Conservation (phyloP, 768 basidiomycete species). For the Tricholomella constricta region DNA sequence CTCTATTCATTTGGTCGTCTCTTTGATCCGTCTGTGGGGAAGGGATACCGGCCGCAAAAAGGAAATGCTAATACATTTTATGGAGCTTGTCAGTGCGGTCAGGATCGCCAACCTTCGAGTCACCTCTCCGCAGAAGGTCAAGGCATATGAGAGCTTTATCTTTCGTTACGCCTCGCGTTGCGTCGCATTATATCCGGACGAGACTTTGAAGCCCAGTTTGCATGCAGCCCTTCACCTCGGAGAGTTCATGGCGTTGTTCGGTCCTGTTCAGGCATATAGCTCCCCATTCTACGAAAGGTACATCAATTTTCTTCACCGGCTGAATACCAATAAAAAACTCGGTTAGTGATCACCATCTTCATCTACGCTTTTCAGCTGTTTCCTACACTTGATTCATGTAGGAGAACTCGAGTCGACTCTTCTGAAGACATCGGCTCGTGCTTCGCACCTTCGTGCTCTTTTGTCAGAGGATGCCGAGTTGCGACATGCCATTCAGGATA, state of each 20-base stretch:
- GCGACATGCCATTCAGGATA: background rate
- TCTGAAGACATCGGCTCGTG: background rate
- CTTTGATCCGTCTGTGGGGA: conserved; percentile 28
- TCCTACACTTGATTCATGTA: too few species aligned
- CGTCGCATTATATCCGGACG: background rate
- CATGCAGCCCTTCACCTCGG: conserved; percentile 20
- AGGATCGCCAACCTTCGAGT: too few species aligned
- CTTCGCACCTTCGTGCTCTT: background rate
- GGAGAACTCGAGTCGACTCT: background rate
- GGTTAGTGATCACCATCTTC: conserved; percentile 21
- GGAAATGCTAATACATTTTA: conserved; percentile 27
- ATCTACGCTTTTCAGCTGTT: too few species aligned
- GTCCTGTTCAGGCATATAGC: conserved; percentile 26
- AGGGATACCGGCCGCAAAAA: conserved; percentile 11
- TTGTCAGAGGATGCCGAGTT: background rate
- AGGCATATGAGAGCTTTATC: conserved; percentile 22
- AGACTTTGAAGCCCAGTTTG: background rate
- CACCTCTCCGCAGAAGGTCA: conserved; percentile 19
- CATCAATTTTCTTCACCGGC: conserved; percentile 25
- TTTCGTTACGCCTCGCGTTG: conserved; percentile 1
- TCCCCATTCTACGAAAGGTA: conserved; percentile 26
- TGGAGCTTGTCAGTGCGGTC: conserved; percentile 29
- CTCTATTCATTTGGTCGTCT: conserved; percentile 29
- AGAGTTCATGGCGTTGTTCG: conserved; percentile 22
- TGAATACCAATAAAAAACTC: too few species aligned